Percentiles rank a stretch among this genome's conserved stretches.
phyloP scores from a whole-genome alignment of 768 basidiomycete genomes.

The Leccinum ochraceum region DNA sequence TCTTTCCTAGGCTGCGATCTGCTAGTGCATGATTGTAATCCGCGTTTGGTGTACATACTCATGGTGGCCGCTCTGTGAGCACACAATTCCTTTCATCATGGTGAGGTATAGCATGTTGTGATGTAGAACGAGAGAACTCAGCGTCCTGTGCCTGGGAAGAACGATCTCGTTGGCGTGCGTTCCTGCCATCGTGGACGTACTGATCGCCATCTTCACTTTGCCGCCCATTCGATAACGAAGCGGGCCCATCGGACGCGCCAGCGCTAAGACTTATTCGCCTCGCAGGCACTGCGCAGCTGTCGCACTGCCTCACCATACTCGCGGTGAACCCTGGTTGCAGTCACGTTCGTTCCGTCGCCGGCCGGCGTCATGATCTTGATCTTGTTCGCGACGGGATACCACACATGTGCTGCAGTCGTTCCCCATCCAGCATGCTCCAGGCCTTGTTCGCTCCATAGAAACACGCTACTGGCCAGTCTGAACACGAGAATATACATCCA shows the following conservation, averaged over 20 bases:
- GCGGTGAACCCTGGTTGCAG: no score
- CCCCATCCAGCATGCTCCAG: no score
- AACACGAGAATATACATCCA: no score
- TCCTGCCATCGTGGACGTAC: not conserved
- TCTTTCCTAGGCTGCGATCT: not conserved
- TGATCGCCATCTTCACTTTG: conserved; percentile 1
- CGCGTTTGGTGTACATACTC: not conserved
- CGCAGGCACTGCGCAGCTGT: no score
- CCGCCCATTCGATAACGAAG: not conserved
- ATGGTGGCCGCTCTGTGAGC: not conserved
- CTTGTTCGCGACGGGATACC: no score
- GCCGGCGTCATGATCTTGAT: no score
- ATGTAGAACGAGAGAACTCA: not conserved
- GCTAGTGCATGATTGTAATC: not conserved
- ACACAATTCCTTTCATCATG: not conserved
- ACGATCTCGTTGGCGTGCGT: not conserved
- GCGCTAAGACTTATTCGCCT: not conserved
- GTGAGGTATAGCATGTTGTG: not conserved
- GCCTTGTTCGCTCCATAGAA: no score
- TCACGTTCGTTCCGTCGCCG: no score
- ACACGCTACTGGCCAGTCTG: no score
- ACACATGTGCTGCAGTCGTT: no score
- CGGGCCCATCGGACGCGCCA: no score
- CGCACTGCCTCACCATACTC: no score
- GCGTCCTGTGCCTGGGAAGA: not conserved